phyloP scores from a whole-genome alignment of 768 basidiomycete species.

The Amanita rubescens region DNA sequence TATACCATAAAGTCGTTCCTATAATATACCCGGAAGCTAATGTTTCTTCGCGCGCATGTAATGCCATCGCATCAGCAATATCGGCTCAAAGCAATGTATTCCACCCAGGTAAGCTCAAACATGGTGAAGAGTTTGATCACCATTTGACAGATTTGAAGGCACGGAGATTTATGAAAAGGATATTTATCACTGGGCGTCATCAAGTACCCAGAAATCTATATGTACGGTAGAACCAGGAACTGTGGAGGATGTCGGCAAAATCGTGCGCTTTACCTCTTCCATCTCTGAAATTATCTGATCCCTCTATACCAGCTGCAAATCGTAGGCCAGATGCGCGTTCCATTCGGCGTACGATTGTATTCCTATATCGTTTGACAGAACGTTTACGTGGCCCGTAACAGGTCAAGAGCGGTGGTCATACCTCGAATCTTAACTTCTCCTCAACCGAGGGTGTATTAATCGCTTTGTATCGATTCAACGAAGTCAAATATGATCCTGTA shows the following conservation, averaged over 20 bases:
- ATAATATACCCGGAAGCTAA: neutral
- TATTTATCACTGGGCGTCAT: constrained; percentile 3
- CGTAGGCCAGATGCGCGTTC: neutral
- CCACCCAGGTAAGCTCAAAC: constrained; percentile 13
- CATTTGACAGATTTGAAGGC: neutral
- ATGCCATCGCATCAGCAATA: neutral
- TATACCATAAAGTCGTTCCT: neutral
- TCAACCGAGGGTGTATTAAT: constrained; percentile 46
- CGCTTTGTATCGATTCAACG: constrained; percentile 31
- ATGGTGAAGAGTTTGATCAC: neutral
- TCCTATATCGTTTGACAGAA: neutral
- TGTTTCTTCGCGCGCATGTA: neutral
- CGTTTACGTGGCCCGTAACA: constrained; percentile 10
- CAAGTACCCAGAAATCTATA: neutral
- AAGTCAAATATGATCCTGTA: constrained; percentile 25
- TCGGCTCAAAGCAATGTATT: neutral
- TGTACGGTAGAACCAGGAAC: constrained; percentile 7
- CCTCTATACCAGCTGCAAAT: neutral
- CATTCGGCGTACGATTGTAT: neutral
- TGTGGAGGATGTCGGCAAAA: constrained; percentile 2
- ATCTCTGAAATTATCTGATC: neutral
- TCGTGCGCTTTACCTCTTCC: neutral
- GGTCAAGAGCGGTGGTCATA: constrained; percentile 47
- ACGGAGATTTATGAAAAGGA: neutral
- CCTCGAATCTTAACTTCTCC: constrained; percentile 37